Evolutionary conservation across 495 filamentous ascomycete genomes (phyloP).

Genomic region (Xylaria longipes): DNA sequence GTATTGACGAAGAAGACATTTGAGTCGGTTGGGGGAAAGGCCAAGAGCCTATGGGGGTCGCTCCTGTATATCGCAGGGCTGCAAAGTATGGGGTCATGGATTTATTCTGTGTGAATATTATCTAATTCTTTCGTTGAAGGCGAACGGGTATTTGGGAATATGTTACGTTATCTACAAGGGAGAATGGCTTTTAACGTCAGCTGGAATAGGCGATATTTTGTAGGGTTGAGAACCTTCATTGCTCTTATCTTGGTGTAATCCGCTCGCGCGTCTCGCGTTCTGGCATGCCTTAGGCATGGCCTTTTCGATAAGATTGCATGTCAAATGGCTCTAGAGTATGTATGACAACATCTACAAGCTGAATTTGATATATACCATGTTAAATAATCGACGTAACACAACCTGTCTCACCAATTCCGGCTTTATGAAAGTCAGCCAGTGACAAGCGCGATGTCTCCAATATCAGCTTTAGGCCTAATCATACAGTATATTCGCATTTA

Average conservation of each 20-base stretch:
- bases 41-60: not conserved
- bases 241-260: not conserved
- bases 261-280: not conserved
- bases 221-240: not conserved
- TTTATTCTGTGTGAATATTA: not conserved
- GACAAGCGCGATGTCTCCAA: too few relatives aligned
- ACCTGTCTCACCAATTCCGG: not conserved
- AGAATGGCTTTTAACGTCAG: not conserved
- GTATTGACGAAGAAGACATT: not conserved
- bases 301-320: not conserved
- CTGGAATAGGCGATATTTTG: not conserved
- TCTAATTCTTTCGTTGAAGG: not conserved
- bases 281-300: not conserved
- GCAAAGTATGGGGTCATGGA: too few relatives aligned
- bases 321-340: not conserved
- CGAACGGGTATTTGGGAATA: not conserved
- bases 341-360: not conserved
- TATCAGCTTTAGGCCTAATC: too few relatives aligned
- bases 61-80: not conserved
- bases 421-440: too few relatives aligned
- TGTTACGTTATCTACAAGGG: not conserved
- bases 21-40: not conserved
- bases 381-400: not conserved
- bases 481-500: too few relatives aligned
- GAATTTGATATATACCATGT: not conserved